These are phyloP conservation scores for Trichoderma sp. DNA, from an alignment of 2,329 filamentous ascomycete species.

Conservation along the genomic window DNA sequence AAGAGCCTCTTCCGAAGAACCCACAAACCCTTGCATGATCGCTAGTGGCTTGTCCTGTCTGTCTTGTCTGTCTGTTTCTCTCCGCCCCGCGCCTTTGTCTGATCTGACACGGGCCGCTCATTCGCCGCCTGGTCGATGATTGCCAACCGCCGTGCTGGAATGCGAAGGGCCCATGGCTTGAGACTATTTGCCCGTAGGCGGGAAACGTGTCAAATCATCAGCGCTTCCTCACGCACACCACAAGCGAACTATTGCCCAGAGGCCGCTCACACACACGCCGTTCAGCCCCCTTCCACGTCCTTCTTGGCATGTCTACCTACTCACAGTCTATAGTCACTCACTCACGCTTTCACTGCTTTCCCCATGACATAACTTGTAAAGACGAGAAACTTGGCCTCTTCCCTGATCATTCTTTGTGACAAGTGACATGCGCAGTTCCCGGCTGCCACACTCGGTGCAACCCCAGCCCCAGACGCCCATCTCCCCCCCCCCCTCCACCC, in stretches of 20 bases:
- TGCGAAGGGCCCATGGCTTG: constrained; percentile 3
- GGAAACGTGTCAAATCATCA: neutral
- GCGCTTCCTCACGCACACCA: constrained; percentile 7
- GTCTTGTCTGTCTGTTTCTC: neutral
- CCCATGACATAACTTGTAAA: neutral
- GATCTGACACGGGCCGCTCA: constrained; percentile 18
- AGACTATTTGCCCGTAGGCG: constrained; percentile 3
- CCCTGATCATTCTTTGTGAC: neutral
- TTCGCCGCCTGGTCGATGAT: constrained; percentile 19
- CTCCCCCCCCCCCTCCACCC: neutral
- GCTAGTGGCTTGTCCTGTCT: neutral
- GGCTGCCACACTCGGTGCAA: constrained; percentile 12
- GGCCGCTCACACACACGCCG: too few relatives aligned
- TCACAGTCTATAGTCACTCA: too few relatives aligned
- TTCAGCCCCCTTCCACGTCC: neutral
- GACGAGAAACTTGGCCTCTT: too few relatives aligned
- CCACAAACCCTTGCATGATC: neutral
- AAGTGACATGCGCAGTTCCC: constrained; percentile 12
- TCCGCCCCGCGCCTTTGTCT: neutral
- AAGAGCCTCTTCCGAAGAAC: neutral
- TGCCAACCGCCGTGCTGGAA: constrained; percentile 14
- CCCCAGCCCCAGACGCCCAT: constrained; percentile 8
- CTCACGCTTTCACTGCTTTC: neutral
- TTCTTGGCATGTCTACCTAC: neutral
- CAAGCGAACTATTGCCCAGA: too few relatives aligned